Conservation (phyloP, 768 basidiomycete genomes). For the Boletus reticulatus region DNA sequence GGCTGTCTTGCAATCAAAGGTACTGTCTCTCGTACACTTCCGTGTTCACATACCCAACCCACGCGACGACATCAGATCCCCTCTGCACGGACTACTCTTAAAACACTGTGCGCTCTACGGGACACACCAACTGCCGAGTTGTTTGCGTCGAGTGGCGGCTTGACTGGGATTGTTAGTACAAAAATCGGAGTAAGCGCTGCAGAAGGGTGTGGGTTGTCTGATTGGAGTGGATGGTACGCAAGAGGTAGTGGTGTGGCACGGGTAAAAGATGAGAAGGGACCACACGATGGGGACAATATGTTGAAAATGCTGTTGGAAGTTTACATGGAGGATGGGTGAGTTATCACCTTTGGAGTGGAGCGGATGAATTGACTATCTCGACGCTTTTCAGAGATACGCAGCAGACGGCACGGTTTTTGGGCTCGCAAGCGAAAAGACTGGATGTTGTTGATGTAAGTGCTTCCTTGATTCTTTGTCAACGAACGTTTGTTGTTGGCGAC, state of each 20-base stretch:
- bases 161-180: constrained; percentile 57
- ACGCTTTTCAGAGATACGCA: constrained; percentile 45
- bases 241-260: constrained; percentile 50
- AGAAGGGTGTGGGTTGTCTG: constrained; percentile 49
- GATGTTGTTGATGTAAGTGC: constrained; percentile 71
- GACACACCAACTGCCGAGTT: constrained; percentile 80
- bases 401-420: constrained; percentile 66
- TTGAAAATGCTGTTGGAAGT: constrained; percentile 74
- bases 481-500: too few species aligned
- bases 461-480: not conserved
- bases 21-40: constrained; percentile 23
- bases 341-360: constrained; percentile 17
- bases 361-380: not conserved
- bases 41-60: not conserved
- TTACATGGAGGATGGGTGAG: constrained; percentile 77
- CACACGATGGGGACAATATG: constrained; percentile 46
- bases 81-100: constrained; percentile 46
- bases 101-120: constrained; percentile 61
- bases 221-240: constrained; percentile 32
- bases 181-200: constrained; percentile 48
- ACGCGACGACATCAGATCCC: constrained; percentile 3
- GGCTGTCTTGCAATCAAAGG: constrained; percentile 80
- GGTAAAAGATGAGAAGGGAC: constrained; percentile 41
- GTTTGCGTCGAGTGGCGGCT: constrained; percentile 81
- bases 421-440: constrained; percentile 76